These are phyloP conservation scores for Fusarium bactridioides DNA, from an alignment of 2,329 filamentous ascomycete species.

Conservation along the genomic window DNA sequence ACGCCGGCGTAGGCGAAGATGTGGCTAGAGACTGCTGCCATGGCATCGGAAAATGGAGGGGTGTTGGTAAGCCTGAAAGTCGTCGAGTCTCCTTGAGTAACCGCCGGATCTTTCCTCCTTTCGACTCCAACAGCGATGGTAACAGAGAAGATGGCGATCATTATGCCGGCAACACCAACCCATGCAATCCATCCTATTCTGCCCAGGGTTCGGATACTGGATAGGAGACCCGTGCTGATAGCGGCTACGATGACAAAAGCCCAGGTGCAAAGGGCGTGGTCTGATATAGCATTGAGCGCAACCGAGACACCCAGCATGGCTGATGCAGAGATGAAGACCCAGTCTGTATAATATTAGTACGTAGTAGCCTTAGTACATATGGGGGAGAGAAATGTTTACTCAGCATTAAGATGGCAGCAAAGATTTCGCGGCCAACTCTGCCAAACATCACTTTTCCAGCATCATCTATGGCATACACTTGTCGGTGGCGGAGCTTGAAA, in stretches of 20 bases:
- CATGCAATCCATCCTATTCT: constrained; percentile 45
- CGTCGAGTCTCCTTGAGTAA: constrained; percentile 34
- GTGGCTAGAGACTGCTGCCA: constrained; percentile 44
- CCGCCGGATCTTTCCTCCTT: constrained; percentile 40
- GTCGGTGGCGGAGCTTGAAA: constrained; percentile 60
- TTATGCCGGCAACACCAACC: constrained; percentile 42
- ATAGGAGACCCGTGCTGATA: constrained; percentile 39
- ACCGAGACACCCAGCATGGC: constrained; percentile 52
- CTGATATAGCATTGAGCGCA: constrained; percentile 49
- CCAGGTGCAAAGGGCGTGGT: constrained; percentile 50
- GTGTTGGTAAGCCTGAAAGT: constrained; percentile 42
- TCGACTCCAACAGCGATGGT: constrained; percentile 45
- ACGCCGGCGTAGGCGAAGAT: constrained; percentile 51
- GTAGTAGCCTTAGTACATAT: not conserved
- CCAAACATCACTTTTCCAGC: constrained; percentile 58
- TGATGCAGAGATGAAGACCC: constrained; percentile 47
- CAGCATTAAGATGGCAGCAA: constrained; percentile 48
- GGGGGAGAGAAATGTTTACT: constrained; percentile 33
- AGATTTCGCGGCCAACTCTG: constrained; percentile 51
- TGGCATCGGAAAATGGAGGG: constrained; percentile 43
- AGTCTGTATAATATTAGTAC: constrained; percentile 28
- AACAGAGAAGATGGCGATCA: constrained; percentile 40
- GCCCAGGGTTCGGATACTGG: constrained; percentile 44
- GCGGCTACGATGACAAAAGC: constrained; percentile 49
- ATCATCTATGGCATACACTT: constrained; percentile 62